Evolutionary conservation across 2,329 filamentous ascomycete genomes (phyloP), one percentile per base, ranked within the genome.

Genomic region (Chaetomium sp.): DNA sequence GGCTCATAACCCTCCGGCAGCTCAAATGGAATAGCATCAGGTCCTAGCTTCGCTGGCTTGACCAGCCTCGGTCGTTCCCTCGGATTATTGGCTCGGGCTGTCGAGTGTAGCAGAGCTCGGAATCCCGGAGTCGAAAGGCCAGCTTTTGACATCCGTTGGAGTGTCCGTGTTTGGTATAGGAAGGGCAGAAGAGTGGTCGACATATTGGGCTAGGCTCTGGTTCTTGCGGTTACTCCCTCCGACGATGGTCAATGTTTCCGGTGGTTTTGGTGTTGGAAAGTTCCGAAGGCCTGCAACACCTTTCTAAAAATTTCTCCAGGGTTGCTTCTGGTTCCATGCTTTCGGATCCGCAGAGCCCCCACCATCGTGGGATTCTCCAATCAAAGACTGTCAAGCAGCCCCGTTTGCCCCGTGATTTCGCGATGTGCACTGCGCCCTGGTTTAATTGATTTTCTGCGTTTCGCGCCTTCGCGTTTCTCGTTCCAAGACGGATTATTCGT

Each of bases 131-230:
- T 68, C 27, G 70, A 66, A 21, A 60, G 33, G 19, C 60, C 62
- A 1, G 58, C 71, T 66, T 70, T 70, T 45, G 70, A 71, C 35
- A 77, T 73, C 69, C 77, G 75, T 64, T 80, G 77, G 35, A 89
- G 82, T 0, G 90, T 91, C 65, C 83, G 80, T 5, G 90, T 92
- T 69, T 90, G 88, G 73, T 92, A 92, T 7, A 93, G 81, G 64
- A 92, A 92, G 0, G 89, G 87, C 4, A 87, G 77, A 16, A 87
- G 75, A 7, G 84, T 82, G 2, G 79, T 77, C 16, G 80, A 74
- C 80, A 85, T 85, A 25, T n/a, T 69, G 65, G 31, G 42, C 42
- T 3, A 10, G 27, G 5, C 4, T 9, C 42, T 9, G 23, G 31
- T 8, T 31, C 1, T 10, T 12, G 12, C 4, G 19, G 10, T 42